Base-by-base conservation (phyloP, 1,139 yeast genomes). In the Yamadazyma conglobata region DNA sequence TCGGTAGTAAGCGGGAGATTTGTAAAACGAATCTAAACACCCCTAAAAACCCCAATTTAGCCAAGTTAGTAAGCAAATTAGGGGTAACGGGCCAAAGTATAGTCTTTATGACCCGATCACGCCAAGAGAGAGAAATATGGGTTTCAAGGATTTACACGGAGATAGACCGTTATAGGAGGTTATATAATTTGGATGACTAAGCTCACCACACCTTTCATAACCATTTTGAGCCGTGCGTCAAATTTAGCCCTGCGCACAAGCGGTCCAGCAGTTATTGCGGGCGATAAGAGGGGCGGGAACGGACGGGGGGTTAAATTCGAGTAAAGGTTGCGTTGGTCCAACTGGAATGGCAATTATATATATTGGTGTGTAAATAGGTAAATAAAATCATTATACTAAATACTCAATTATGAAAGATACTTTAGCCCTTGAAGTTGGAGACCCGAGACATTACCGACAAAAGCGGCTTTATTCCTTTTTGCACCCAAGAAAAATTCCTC, bases 41-140 rank as follows among this genome's bases (percentile, higher is more conserved):
- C 18, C 45, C 47, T 10, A 48, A 52, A 32, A 65, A 73, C 37
- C 77, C 77, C 3, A 67, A 70, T 5, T 34, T 62, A 37, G 31
- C 72, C 3, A 62, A 52, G 25, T 53, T 70, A 52, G 67, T 69
- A 4, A 64, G 70, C 20, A 68, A 77, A 33, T 57, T 84, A 29
- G 94, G 94, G 1, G 70, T 77, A 2, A 72, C 79, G 1, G 95
- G 94, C 0, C 69, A 65, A 32, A 72, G 79, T 28, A 64, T 83
- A 58, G 80, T 82, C 4, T 87, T 89, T 47, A 70, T 86, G 73
- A 80, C 96, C 1, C 56, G 93, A 24, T 83, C 95, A 1, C 60
- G 94, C 25, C 85, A 82, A 42, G 95, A 87, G 43, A 65, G 91
- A 32, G 96, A 89, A 50, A 41, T 73, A 19, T 89, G 97, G 97